Base-by-base conservation (phyloP, 495 filamentous ascomycete genomes). In the Parathielavia appendiculata region DNA sequence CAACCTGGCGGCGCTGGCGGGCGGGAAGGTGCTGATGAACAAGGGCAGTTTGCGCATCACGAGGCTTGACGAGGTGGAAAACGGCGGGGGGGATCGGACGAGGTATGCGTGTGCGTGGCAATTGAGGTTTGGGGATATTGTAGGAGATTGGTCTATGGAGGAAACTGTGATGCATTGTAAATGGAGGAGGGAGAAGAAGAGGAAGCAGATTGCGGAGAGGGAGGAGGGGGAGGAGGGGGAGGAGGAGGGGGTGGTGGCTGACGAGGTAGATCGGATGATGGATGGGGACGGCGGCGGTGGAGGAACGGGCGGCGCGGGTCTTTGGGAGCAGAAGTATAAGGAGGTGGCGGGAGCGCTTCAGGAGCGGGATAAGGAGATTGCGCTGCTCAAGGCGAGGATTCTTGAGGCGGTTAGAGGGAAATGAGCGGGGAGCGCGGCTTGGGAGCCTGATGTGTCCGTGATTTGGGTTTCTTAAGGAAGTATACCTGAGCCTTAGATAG, bases 1-100 rank as follows among this genome's bases (percentile, higher is more conserved):
- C 35, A 82, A 82, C 57, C 63, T 81, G 0, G 68, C 76, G 1
- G 78, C 77, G 13, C 67, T 83, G 40, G 75, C 70, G 10, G 79
- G 80, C 5, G 76, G 76, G 6, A 71, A 68, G 36, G 59, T 73
- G 8, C 57, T 82, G 46, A 75, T 79, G 68, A 65, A 63, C 5
- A 61, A 64, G 9, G 66, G 62, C 22, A 63, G 58, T 35, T 63
- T 75, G 26, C 65, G 60, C 19, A 71, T 81, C 39, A 75, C 69
- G 12, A 66, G 72, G 13, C 23, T 75, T 6, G 65, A 55, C 38
- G 49, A 45, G 30, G 13, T 39, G 26, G 26, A 30, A 30, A 30
- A 6, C 6, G 26, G 26, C n/a, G 26, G 26, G 26, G 26, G 6
- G 26, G 73, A 74, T 17, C 63, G 70, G 46, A 75, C 68, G 2